Base-by-base conservation (phyloP, 495 filamentous ascomycete species). In the Hyaloscypha bicolor region DNA sequence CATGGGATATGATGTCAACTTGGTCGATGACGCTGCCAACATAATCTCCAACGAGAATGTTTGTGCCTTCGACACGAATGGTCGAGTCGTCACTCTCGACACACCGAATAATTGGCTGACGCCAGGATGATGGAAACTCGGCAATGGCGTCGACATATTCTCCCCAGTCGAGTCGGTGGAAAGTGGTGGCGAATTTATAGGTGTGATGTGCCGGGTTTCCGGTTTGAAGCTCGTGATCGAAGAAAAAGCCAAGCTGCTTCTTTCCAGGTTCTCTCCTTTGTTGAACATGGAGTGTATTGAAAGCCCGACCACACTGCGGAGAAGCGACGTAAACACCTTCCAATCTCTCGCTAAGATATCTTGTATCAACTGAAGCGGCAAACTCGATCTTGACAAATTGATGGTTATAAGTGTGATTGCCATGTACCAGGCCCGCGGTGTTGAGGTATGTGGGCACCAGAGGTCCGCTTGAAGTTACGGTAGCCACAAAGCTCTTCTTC, bases 301-400 rank as follows among this genome's bases (percentile, higher is more conserved):
- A 81, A 0, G 93, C 83, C 3, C 87, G 92, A 19, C 91, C 93
- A 72, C 93, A 96, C 2, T 86, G 66, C 3, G 83, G 86, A 9
- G 84, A 74, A 19, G 83, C 78, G 1, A 77, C 51, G 72, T 93
- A 94, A 0, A 63, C 71, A 1, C 91, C 91, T 4, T 66, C 68
- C 22, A 93, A 73, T 57, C 86, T 78, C 0, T 69, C 29, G 29
- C 81, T 79, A 22, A 85, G 72, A 21, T 60, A 68, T 35, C 71
- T 42, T 11, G 73, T 66, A 30, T 76, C 55, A 55, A 30, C 30
- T n/a, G 9, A 14, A 11, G 55, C 9, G 29, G 39, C 19, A 33
- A 64, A 63, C 37, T 19, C 51, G 29, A 21, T 63, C n/a, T 21
- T 11, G 5, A 33, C 31, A 58, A 58, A 58, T 19, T 58, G 55